Conservation (phyloP, 192 early-diverging fungal genomes). For the Backusella tarrabulga region DNA sequence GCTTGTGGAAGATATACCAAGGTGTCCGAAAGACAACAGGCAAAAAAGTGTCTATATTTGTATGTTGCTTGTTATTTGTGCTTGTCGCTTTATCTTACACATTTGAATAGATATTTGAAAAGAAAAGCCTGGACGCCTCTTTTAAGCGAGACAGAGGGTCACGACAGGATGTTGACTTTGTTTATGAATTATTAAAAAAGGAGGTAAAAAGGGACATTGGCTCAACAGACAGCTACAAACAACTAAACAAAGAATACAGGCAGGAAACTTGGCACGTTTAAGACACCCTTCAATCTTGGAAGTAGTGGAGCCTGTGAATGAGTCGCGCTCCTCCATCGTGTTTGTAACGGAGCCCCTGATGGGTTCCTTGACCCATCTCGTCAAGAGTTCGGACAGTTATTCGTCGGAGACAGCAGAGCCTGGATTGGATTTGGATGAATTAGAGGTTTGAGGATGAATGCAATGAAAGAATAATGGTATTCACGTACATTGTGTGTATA, state of each 20-base stretch:
- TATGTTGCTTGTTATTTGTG: slow-evolving; percentile 29
- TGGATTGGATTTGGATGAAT: slow-evolving; percentile 70
- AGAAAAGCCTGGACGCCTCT: slow-evolving; percentile 57
- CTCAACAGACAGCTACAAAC: neutral
- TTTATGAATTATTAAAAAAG: slow-evolving; percentile 57
- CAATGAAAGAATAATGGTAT: no score
- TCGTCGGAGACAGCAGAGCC: slow-evolving; percentile 23
- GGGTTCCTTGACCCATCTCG: slow-evolving; percentile 60
- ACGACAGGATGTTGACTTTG: slow-evolving; percentile 43
- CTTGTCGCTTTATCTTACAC: neutral
- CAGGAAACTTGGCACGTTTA: slow-evolving; percentile 64
- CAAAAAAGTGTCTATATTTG: slow-evolving; percentile 67
- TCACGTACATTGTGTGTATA: slow-evolving; percentile 10
- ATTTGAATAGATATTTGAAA: slow-evolving; percentile 62
- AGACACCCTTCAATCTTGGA: slow-evolving; percentile 79
- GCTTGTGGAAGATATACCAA: slow-evolving; percentile 72
- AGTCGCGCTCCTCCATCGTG: slow-evolving; percentile 59
- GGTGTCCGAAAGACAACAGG: slow-evolving; percentile 57
- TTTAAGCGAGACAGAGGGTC: slow-evolving; percentile 51
- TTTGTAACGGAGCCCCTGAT: slow-evolving; percentile 80
- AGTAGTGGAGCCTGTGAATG: slow-evolving; percentile 71
- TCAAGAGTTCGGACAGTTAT: slow-evolving; percentile 51
- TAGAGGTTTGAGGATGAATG: slow-evolving; percentile 48
- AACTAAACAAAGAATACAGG: slow-evolving; percentile 24
- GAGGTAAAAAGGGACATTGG: slow-evolving; percentile 44